Evolutionary conservation across 352 stramenopile genomes (phyloP).

Genomic region (Elongisporangium senticosum): DNA sequence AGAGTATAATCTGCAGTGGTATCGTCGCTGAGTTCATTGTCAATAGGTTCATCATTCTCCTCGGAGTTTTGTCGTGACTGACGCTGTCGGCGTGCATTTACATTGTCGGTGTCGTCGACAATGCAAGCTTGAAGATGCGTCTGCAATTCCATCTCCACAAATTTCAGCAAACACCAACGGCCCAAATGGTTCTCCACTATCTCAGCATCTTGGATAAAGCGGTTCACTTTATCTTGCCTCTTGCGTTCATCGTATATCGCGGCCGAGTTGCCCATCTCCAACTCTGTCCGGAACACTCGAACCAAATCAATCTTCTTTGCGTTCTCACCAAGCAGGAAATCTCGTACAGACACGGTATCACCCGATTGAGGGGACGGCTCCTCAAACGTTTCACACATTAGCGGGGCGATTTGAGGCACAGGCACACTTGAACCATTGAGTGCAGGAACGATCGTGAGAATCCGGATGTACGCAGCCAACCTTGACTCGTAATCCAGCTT

Average conservation of each 20-base stretch:
- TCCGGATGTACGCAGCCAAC: conserved; percentile 33
- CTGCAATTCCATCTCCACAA: conserved; percentile 72
- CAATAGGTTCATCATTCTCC: too few species aligned
- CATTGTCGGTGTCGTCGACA: conserved; percentile 50
- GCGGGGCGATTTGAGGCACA: conserved; percentile 21
- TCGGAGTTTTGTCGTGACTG: conserved; percentile 3
- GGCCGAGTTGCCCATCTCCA: conserved; percentile 68
- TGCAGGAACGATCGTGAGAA: conserved; percentile 57
- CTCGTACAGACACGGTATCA: conserved; percentile 25
- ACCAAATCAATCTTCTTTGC: conserved; percentile 65
- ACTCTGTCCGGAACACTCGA: conserved; percentile 45
- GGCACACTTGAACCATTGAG: conserved; percentile 12
- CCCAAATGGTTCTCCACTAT: conserved; percentile 57
- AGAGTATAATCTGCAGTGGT: conserved; percentile 2
- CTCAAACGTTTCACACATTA: conserved; percentile 50
- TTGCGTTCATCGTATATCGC: conserved; percentile 70
- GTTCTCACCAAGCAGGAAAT: conserved; percentile 69
- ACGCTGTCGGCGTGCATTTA: conserved; percentile 40
- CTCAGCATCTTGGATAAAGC: conserved; percentile 67
- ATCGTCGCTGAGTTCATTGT: conserved; percentile 17
- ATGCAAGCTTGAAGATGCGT: conserved; percentile 64
- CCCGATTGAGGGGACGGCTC: neutral
- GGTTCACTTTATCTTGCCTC: conserved; percentile 65
- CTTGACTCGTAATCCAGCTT: conserved; percentile 28
- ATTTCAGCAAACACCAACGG: conserved; percentile 77